phyloP scores from a whole-genome alignment of 2,329 filamentous ascomycete genomes.

The Albifimbria verrucaria region DNA sequence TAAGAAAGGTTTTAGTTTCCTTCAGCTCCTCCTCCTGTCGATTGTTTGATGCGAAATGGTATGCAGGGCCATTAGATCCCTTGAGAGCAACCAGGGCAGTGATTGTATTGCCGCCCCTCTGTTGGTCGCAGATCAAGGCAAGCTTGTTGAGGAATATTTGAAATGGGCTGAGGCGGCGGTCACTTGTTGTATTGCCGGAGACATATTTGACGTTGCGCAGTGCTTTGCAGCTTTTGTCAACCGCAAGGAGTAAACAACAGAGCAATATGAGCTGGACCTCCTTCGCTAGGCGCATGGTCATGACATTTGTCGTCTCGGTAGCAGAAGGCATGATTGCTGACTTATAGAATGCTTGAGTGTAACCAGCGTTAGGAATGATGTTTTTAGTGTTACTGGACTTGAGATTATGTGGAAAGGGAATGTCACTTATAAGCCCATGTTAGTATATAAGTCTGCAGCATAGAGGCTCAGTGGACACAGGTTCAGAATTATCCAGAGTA shows the following conservation, averaged over 20 bases:
- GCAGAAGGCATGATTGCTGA: neutral
- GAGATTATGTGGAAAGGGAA: no score
- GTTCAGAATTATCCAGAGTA: no score
- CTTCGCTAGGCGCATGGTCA: neutral
- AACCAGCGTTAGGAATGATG: no score
- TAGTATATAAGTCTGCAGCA: no score
- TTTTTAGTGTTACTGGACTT: no score
- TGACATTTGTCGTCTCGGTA: neutral
- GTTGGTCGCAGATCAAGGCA: constrained; percentile 8
- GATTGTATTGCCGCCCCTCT: constrained; percentile 8
- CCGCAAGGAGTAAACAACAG: neutral
- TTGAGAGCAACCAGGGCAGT: constrained; percentile 9
- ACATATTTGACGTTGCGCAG: neutral
- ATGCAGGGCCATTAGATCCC: constrained; percentile 2
- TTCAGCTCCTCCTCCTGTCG: constrained; percentile 5
- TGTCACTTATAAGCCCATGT: no score
- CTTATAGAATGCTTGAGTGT: no score
- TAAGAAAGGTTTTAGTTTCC: constrained; percentile 4
- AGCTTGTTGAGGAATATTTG: constrained; percentile 5
- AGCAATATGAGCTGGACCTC: neutral
- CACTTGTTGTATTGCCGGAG: neutral
- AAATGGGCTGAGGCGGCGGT: neutral
- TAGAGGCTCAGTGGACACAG: no score
- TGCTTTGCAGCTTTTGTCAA: neutral
- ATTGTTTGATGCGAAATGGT: constrained; percentile 8